Evolutionary conservation across 2,329 filamentous ascomycete species (phyloP).

Genomic region (Colletotrichum lini): DNA sequence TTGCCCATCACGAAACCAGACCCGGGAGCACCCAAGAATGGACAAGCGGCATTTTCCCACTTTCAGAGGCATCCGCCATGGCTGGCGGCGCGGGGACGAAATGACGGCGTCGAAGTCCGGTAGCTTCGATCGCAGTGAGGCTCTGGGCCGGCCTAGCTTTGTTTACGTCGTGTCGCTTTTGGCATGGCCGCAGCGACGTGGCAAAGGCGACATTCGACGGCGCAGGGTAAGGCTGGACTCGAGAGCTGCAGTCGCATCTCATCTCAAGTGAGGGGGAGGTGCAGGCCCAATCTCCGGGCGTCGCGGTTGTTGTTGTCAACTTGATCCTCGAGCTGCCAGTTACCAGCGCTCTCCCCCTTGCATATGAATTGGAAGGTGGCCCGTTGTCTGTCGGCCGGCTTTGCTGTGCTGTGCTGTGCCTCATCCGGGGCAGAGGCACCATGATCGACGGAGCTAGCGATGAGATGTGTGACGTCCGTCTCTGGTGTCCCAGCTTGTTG

Average conservation of each 20-base stretch:
- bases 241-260: slow-evolving; percentile 16
- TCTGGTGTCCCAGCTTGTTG: background rate
- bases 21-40: slow-evolving; percentile 28
- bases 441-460: slow-evolving; percentile 37
- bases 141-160: slow-evolving; percentile 34
- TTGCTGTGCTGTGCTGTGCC: background rate
- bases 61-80: slow-evolving; percentile 20
- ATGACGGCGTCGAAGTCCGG: slow-evolving; percentile 25
- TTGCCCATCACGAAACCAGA: slow-evolving; percentile 3
- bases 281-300: slow-evolving; percentile 32
- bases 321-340: slow-evolving; percentile 17
- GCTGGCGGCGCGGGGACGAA: slow-evolving; percentile 22
- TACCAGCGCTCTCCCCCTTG: slow-evolving; percentile 25
- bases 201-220: slow-evolving; percentile 6
- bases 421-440: slow-evolving; percentile 21
- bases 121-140: slow-evolving; percentile 31
- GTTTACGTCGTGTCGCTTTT: slow-evolving; percentile 38
- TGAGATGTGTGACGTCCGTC: slow-evolving; percentile 28
- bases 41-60: slow-evolving; percentile 33
- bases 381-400: slow-evolving; percentile 26
- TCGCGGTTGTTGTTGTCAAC: slow-evolving; percentile 21
- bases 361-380: slow-evolving; percentile 28
- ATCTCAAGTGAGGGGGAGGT: slow-evolving; percentile 38
- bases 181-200: slow-evolving; percentile 35
- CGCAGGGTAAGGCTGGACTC: slow-evolving; percentile 40